Base-by-base conservation (phyloP, 2,329 filamentous ascomycete species). In the Colletotrichum plurivorum region DNA sequence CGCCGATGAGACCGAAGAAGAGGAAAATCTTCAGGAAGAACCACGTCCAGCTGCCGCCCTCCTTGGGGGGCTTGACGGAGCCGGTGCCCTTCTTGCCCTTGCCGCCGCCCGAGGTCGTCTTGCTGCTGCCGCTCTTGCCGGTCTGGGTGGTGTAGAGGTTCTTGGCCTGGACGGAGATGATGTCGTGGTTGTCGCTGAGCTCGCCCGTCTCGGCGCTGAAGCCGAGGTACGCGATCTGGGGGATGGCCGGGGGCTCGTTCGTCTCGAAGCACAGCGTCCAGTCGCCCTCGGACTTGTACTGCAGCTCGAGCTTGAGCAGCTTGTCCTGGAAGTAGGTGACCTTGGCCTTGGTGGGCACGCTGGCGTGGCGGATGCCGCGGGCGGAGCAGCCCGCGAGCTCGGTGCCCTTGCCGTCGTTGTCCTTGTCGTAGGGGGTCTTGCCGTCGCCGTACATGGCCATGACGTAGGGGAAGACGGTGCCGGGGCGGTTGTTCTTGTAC, bases 381-480 rank as follows among this genome's bases (percentile, higher is more conserved):
- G 95, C 95, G 82, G 95, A 98, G 86, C 96, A 99, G 69, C 96
- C 96, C 61, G 94, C 95, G 71, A 98, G 86, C 83, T 99, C 96
- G 76, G 93, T 94, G 66, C 90, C 88, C 86, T 98, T 98, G 78
- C 96, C 96, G 77, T 99, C 96, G 76, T 95, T 95, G 75, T 91
- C 90, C 84, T 98, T 94, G 85, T 98, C 94, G 83, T 99, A 99
- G 15, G 85, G 79, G 7, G 92, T 97, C 78, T 94, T 86, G 71
- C 96, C 95, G 79, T 99, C 96, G 69, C 96, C 96, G 74, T 94
- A 87, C 96, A 98, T 98, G 71, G 95, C 95, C 95, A 98, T 98
- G 76, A 99, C 92, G 78, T 97, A 98, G 58, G 96, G 96, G 83
- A 99, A 99, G 54, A 97, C 93, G 49, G 94, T 92, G 51, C 96